Evolutionary conservation across 2,329 filamentous ascomycete species (phyloP).

Genomic region (Gaeumannomyces sp.): DNA sequence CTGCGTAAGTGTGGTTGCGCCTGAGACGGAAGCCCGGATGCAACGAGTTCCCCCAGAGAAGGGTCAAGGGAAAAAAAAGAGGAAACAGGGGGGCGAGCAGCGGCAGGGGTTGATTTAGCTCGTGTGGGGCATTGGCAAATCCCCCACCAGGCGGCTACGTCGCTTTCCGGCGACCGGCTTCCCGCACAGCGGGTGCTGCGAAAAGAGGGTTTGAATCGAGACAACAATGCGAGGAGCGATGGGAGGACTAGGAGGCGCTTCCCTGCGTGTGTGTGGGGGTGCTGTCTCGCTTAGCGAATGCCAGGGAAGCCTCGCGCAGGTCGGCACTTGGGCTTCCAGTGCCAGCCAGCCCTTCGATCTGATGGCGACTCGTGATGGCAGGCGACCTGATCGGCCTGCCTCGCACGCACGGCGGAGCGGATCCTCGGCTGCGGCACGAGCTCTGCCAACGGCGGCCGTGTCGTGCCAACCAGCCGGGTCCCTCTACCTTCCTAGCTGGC

Average conservation of each 20-base stretch:
- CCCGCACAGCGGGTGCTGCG: neutral
- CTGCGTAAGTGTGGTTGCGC: neutral
- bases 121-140: slow-evolving; percentile 3
- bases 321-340: neutral
- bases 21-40: slow-evolving; percentile 10
- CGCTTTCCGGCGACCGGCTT: slow-evolving; percentile 6
- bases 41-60: neutral
- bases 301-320: neutral
- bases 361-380: neutral
- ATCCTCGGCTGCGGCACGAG: neutral
- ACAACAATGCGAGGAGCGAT: neutral
- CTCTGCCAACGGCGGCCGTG: neutral
- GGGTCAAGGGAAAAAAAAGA: neutral
- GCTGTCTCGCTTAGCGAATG: no score
- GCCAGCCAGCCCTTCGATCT: neutral
- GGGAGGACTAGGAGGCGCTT: neutral
- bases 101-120: slow-evolving; percentile 6
- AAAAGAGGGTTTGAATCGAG: slow-evolving; percentile 2
- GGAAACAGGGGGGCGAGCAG: neutral
- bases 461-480: neutral
- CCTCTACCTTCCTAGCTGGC: neutral
- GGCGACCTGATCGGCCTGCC: neutral
- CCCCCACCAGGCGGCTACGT: slow-evolving; percentile 8
- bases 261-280: neutral
- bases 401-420: no score